Conservation (phyloP, 2,329 filamentous ascomycete species). For the Aureobasidium subglaciale region DNA sequence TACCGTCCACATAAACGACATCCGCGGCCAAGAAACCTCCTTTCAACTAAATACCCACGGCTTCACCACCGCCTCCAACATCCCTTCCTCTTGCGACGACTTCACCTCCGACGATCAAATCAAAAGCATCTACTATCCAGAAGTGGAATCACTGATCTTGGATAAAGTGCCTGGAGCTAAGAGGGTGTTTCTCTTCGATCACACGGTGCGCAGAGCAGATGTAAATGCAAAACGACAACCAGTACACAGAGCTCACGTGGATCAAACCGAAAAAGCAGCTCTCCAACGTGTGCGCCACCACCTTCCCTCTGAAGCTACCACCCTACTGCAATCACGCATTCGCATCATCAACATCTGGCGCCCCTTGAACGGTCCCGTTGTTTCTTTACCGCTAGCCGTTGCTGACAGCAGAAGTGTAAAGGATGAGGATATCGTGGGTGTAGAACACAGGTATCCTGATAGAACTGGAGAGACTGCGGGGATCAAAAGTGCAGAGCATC, state of each 20-base stretch:
- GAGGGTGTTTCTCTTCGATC: slow-evolving; percentile 72
- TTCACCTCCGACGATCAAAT: slow-evolving; percentile 67
- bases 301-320: slow-evolving; percentile 59
- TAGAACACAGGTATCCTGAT: slow-evolving; percentile 67
- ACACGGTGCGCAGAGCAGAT: slow-evolving; percentile 68
- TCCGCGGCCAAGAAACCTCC: slow-evolving; percentile 60
- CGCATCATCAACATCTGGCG: slow-evolving; percentile 87
- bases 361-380: slow-evolving; percentile 51
- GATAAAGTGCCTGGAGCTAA: slow-evolving; percentile 58
- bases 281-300: slow-evolving; percentile 61
- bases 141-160: slow-evolving; percentile 67
- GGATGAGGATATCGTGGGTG: slow-evolving; percentile 59
- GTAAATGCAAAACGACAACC: slow-evolving; percentile 57
- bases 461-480: slow-evolving; percentile 68
- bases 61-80: slow-evolving; percentile 57
- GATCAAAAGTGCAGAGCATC: slow-evolving; percentile 53
- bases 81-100: slow-evolving; percentile 48
- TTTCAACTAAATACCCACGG: slow-evolving; percentile 68
- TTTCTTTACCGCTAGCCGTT: slow-evolving; percentile 50
- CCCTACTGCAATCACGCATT: slow-evolving; percentile 60
- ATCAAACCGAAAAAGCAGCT: slow-evolving; percentile 66
- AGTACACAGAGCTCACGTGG: slow-evolving; percentile 70
- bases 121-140: slow-evolving; percentile 69
- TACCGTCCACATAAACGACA: slow-evolving; percentile 58
- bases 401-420: slow-evolving; percentile 49